Base-by-base conservation (phyloP, 2,329 filamentous ascomycete genomes). In the Nemania bipapillata region DNA sequence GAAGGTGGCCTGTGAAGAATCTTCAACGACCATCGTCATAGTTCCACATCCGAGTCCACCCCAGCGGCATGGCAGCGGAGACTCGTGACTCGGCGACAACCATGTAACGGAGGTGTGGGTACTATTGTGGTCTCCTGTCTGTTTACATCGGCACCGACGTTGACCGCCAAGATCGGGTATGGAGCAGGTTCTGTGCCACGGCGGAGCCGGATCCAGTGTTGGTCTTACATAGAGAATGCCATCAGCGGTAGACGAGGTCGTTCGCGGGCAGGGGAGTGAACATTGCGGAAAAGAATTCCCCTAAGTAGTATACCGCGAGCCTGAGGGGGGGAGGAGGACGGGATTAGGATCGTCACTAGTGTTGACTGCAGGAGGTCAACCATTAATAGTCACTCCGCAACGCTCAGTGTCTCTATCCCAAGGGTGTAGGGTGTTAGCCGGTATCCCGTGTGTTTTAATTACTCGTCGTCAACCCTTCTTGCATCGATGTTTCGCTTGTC, bases 11-110 rank as follows among this genome's bases (percentile, higher is more conserved):
- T 32, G 28, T 54, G 65, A 62, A 68, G 62, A 66, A 65, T 68
- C 68, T 68, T 68, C 65, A 57, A 50, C 35, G 3, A 62, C 50
- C 22, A 50, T 68, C 68, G 68, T 70, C 68, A 70, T 68, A 42
- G 68, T 56, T 8, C 68, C 68, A 70, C 54, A 49, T 22, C 24
- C 40, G 42, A 58, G 52, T 11, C 65, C 68, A 63, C 65, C 40
- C 9, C 49, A 42, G 57, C 68, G 58, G 65, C 57, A 47, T 26
- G 52, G 22, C 40, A 42, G 65, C 65, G 68, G 68, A 63, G 66
- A 64, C 50, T 45, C 32, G 62, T 65, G 65, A 63, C 65, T 68
- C 65, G 60, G 61, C 47, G 47, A 65, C 52, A 47, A n/a, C 47
- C 54, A 58, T 45, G 50, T 47, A 64, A 53, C 68, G 60, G 68